Percentiles rank a stretch among this genome's conserved stretches.
Conservation (phyloP, 148 eudicot genomes). For the Agrostemma githago region DNA sequence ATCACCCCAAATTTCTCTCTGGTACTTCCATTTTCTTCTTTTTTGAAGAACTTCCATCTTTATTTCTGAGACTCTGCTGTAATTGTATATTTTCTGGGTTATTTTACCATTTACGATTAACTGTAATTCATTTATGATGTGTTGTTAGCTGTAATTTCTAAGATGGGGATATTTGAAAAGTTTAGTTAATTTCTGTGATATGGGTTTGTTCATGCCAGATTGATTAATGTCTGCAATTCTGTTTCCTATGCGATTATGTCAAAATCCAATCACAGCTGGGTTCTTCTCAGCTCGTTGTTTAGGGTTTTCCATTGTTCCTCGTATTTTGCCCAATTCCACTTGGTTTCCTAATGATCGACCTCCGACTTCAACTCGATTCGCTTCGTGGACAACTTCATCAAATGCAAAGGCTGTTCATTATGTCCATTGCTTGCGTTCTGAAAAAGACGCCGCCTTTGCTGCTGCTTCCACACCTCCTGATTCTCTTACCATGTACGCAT, state of each 20-base stretch:
- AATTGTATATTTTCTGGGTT: too few species aligned
- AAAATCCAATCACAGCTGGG: slow-evolving; percentile 23
- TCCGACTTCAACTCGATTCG: slow-evolving; percentile 14
- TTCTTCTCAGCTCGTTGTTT: slow-evolving; percentile 10
- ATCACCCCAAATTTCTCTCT: too few species aligned
- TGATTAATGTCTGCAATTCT: slow-evolving; percentile 25
- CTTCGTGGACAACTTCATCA: slow-evolving; percentile 20
- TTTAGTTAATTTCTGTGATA: background rate
- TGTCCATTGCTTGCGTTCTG: slow-evolving; percentile 17
- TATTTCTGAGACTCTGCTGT: too few species aligned
- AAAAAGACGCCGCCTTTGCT: slow-evolving; percentile 31
- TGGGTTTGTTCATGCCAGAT: slow-evolving; percentile 14
- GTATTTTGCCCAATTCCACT: slow-evolving; percentile 11
- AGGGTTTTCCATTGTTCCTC: slow-evolving; percentile 1
- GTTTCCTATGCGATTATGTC: slow-evolving; percentile 22
- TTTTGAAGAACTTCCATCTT: too few species aligned
- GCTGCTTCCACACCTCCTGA: slow-evolving; percentile 27
- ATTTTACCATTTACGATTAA: too few species aligned
- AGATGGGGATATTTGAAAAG: background rate
- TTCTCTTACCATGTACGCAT: slow-evolving; percentile 24
- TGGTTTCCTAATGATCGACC: background rate
- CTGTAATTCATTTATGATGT: background rate
- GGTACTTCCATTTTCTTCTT: too few species aligned
- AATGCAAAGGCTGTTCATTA: slow-evolving; percentile 13
- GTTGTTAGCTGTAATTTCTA: background rate